Base-by-base conservation (phyloP, 352 stramenopile genomes). In the Phytophthora litchii region DNA sequence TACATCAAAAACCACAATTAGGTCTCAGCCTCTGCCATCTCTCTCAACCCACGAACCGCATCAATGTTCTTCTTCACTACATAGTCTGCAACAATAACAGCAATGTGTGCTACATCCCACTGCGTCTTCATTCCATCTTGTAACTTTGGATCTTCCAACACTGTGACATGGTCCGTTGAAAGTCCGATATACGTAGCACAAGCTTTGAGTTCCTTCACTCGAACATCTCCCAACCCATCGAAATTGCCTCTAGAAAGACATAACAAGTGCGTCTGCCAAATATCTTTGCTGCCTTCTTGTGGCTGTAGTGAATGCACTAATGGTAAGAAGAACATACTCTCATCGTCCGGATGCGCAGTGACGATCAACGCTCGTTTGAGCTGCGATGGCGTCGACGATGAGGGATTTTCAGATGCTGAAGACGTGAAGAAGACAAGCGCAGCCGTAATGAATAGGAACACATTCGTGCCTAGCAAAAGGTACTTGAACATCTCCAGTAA, bases 271-370 rank as follows among this genome's bases (percentile, higher is more conserved):
- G 74, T 68, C n/a, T 88, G 45, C 83, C 81, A 93, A 40, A 65
- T 34, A 16, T 60, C 19, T 4, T 42, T 53, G 45, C 36, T 48
- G 12, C 14, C 50, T 7, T 68, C 31, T 13, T 46, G 38, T 7
- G 63, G 69, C 38, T 74, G 70, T n/a, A 91, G 66, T 37, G 71
- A 93, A 32, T 80, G 70, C 55, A 86, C 86, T 20, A 97, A 82
- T 3, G 96, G 96, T 54, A 98, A 40, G 77, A 99, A 99, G 67
- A 99, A 99, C 95, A 99, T 98, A 70, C 89, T 97, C 73, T 99
- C 96, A 67, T 99, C 96, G 61, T 99, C 96, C 36, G 96, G 96
- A 75, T 99, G 96, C n/a, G 95, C 93, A 7, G 90, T 97, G 37
- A 99, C 86, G 8, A 98, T 58, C 47, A 94, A 59, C 50, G 83